These are phyloP conservation scores for Millerozyma acaciae DNA, from an alignment of 805 yeast species.

Conservation along the genomic window DNA sequence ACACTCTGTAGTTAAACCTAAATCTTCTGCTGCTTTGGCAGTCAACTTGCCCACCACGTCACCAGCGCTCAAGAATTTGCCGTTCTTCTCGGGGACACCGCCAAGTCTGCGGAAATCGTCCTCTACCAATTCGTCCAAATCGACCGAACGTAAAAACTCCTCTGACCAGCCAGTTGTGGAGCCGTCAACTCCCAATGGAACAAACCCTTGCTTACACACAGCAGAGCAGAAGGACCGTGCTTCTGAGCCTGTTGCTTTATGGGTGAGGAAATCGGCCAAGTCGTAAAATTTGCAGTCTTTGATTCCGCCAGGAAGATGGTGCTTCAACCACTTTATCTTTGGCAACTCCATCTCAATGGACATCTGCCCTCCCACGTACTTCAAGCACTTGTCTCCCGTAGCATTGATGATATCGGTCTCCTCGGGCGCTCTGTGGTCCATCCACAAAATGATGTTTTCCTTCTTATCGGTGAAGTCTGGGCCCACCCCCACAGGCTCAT, in stretches of 20 bases:
- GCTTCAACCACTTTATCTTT: constrained; percentile 93
- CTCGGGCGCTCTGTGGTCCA: constrained; percentile 91
- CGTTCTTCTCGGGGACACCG: constrained; percentile 72
- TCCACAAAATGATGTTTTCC: constrained; percentile 91
- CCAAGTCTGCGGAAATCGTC: constrained; percentile 79
- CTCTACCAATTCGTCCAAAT: constrained; percentile 70
- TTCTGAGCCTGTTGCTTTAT: constrained; percentile 83
- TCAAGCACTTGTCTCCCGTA: constrained; percentile 72
- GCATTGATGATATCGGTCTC: constrained; percentile 82
- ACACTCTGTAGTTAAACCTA: constrained; percentile 77
- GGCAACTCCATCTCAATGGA: constrained; percentile 98
- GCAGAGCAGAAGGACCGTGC: constrained; percentile 86
- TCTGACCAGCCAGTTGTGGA: constrained; percentile 86
- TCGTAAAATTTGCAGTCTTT: constrained; percentile 81
- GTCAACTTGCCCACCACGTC: constrained; percentile 77
- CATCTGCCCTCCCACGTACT: constrained; percentile 96
- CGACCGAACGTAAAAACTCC: constrained; percentile 66
- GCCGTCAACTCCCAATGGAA: constrained; percentile 88
- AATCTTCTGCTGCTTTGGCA: constrained; percentile 64
- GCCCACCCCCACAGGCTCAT: constrained; percentile 82
- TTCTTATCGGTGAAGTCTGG: constrained; percentile 72
- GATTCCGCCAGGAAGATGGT: constrained; percentile 62
- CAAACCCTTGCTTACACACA: constrained; percentile 93
- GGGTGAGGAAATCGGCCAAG: constrained; percentile 86
- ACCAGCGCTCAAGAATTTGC: constrained; percentile 81